These are phyloP conservation scores for Fusarium keratoplasticum DNA, from an alignment of 2,329 filamentous ascomycete genomes.

Conservation along the genomic window DNA sequence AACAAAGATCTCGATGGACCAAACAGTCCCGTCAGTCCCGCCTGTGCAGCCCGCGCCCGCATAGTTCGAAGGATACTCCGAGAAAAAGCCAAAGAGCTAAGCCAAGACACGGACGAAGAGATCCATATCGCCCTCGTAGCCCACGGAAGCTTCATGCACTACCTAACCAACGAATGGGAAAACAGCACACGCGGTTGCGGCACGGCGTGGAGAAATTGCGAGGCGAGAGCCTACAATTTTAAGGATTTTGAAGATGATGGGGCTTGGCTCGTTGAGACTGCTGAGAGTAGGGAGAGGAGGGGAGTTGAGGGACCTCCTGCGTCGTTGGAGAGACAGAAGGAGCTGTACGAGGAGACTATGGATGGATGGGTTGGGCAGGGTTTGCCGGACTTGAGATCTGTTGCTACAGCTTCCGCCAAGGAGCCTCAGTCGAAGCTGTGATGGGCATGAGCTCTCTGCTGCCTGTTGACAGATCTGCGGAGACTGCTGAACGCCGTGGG, in stretches of 20 bases:
- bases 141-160: conserved; percentile 34
- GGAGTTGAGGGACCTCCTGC: conserved; percentile 19
- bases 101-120: conserved; percentile 7
- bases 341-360: conserved; percentile 28
- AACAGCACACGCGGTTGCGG: conserved; percentile 12
- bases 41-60: conserved; percentile 20
- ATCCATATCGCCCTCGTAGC: conserved; percentile 32
- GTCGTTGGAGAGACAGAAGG: conserved; percentile 15
- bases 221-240: conserved; percentile 30
- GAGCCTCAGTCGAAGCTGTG: conserved; percentile 15
- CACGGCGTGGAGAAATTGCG: conserved; percentile 32
- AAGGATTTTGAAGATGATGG: conserved; percentile 20
- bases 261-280: conserved; percentile 30
- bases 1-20: conserved; percentile 29
- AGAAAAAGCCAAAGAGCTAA: conserved; percentile 13
- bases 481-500: not conserved
- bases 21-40: conserved; percentile 29
- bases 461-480: not conserved
- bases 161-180: conserved; percentile 36
- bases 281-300: conserved; percentile 18
- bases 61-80: conserved; percentile 27
- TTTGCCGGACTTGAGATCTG: conserved; percentile 24
- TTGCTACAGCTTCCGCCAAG: conserved; percentile 15
- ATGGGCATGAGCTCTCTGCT: accelerated
- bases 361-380: conserved; percentile 29